Evolutionary conservation across 148 eudicot species (phyloP).

Genomic region (Diospyros kaki): DNA sequence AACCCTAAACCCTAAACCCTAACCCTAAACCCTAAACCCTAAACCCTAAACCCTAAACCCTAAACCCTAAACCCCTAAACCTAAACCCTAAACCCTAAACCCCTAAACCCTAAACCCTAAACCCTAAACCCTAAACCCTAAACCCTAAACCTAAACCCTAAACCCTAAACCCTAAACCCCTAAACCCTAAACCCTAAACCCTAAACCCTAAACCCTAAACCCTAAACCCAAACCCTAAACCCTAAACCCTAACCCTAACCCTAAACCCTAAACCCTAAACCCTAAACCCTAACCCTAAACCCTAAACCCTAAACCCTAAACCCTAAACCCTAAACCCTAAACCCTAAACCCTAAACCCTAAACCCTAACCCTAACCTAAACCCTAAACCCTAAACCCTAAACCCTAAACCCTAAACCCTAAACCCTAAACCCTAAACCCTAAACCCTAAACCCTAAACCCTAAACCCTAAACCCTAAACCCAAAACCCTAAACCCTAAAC

Average conservation of each 20-base stretch:
- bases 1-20: conserved; percentile 16
- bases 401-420: conserved; percentile 14
- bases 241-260: conserved; percentile 13
- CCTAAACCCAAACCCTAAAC: conserved; percentile 7
- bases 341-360: conserved; percentile 15
- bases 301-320: background rate
- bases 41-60: conserved; percentile 25
- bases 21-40: conserved; percentile 18
- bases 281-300: conserved; percentile 6
- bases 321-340: conserved; percentile 10
- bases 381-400: conserved; percentile 16
- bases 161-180: too few species aligned
- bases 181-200: conserved; percentile 20
- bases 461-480: background rate
- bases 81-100: too few species aligned
- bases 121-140: conserved; percentile 22
- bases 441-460: conserved; percentile 1
- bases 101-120: conserved; percentile 10
- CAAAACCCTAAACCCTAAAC: too few species aligned
- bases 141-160: conserved; percentile 16
- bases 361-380: too few species aligned
- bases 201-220: conserved; percentile 14
- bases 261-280: conserved; percentile 15
- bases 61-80: too few species aligned
- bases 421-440: conserved; percentile 5